A percentile compares a stretch with the other conserved stretches of the same genome.
Evolutionary conservation across 2,329 filamentous ascomycete species (phyloP).

Genomic region (Penicillium sp.): DNA sequence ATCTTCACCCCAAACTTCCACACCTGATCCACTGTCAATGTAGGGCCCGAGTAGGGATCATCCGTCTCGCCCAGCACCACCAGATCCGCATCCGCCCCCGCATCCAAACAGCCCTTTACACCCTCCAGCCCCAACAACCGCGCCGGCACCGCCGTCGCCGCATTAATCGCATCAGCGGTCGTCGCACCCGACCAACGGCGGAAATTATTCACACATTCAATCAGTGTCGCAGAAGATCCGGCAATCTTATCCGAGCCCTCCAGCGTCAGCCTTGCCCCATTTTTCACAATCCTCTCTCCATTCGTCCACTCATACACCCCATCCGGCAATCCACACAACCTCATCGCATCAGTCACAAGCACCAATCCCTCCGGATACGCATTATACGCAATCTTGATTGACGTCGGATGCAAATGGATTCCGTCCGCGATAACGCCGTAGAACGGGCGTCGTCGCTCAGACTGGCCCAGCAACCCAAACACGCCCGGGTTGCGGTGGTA

Average conservation of each 20-base stretch:
- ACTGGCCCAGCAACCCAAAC: constrained; percentile 79
- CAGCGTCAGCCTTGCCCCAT: constrained; percentile 71
- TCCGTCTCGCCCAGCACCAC: constrained; percentile 43
- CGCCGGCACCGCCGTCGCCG: constrained; percentile 46
- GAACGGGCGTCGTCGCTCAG: constrained; percentile 64
- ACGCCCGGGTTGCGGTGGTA: constrained; percentile 90
- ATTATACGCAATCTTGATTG: constrained; percentile 85
- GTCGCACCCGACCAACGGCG: constrained; percentile 46
- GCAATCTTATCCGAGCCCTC: constrained; percentile 80
- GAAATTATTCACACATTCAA: constrained; percentile 52
- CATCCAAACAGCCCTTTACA: constrained; percentile 45
- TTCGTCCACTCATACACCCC: constrained; percentile 88
- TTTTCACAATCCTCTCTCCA: constrained; percentile 60
- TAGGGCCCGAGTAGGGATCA: constrained; percentile 37
- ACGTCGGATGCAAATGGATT: constrained; percentile 85
- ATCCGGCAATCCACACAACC: constrained; percentile 79
- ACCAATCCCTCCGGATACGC: constrained; percentile 83
- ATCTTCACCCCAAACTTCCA: constrained; percentile 50
- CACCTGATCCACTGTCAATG: constrained; percentile 47
- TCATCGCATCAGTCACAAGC: constrained; percentile 91
- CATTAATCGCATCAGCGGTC: constrained; percentile 46
- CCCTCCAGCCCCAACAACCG: constrained; percentile 44
- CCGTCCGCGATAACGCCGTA: constrained; percentile 92
- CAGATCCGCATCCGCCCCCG: constrained; percentile 48
- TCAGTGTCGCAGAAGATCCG: constrained; percentile 59